These are phyloP conservation scores for Apiotrichum montevideense DNA, from an alignment of 1,284 basidiomycete species.

Conservation along the genomic window DNA sequence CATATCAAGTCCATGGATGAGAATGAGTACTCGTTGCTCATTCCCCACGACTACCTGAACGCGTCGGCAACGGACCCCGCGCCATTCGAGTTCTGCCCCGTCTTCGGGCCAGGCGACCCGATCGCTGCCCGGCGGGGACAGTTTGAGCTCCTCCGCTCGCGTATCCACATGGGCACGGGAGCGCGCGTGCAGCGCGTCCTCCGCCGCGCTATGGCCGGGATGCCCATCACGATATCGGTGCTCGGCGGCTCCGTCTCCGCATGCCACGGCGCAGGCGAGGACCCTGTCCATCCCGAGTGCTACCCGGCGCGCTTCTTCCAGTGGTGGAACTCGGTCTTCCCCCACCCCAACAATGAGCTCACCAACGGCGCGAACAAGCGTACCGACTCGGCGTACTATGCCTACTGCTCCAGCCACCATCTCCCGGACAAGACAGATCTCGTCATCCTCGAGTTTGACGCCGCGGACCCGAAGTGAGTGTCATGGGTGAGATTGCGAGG, in stretches of 20 bases:
- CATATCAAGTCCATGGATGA: conserved; percentile 1
- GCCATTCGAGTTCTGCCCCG: conserved; percentile 86
- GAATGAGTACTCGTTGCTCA: conserved; percentile 20
- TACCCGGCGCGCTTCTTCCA: conserved; percentile 86
- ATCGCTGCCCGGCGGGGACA: conserved; percentile 72
- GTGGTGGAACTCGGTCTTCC: conserved; percentile 93
- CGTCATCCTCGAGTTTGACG: conserved; percentile 86
- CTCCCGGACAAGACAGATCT: conserved; percentile 86
- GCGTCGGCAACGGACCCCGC: conserved; percentile 53
- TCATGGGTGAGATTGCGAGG: neutral
- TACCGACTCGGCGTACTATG: conserved; percentile 85
- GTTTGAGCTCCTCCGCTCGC: conserved; percentile 66
- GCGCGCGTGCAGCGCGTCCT: conserved; percentile 75
- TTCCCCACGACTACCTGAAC: conserved; percentile 49
- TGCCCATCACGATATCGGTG: conserved; percentile 83
- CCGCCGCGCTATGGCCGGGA: conserved; percentile 73
- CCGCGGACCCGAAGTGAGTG: conserved; percentile 74
- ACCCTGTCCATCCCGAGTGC: conserved; percentile 75
- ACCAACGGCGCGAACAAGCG: conserved; percentile 88
- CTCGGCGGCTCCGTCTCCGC: conserved; percentile 89
- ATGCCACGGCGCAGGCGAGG: conserved; percentile 88
- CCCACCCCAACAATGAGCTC: conserved; percentile 86
- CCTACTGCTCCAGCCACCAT: conserved; percentile 83
- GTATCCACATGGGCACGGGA: conserved; percentile 74
- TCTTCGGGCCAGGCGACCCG: conserved; percentile 72